Conservation (phyloP, 2,329 filamentous ascomycete species). For the Rosellinia necatrix region DNA sequence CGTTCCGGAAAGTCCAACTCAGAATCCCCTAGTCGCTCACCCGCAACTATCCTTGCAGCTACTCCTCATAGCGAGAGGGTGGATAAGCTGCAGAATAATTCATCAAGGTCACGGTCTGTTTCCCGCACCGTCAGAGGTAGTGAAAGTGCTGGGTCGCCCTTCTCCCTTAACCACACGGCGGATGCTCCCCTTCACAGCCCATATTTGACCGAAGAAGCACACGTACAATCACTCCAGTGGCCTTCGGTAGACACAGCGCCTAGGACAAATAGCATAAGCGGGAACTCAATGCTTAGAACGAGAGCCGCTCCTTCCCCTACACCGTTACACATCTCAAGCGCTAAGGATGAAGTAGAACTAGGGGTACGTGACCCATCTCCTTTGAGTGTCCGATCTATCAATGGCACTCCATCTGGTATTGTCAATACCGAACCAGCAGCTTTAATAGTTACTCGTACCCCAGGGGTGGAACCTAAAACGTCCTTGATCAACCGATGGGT, state of each 20-base stretch:
- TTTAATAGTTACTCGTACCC: neutral
- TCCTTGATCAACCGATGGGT: conserved; percentile 21
- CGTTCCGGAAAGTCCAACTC: conserved; percentile 40
- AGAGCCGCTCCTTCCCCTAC: neutral
- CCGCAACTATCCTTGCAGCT: neutral
- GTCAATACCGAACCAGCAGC: neutral
- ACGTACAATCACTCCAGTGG: conserved; percentile 31
- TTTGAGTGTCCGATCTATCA: neutral
- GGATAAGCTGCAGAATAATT: conserved; percentile 1
- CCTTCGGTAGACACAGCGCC: conserved; percentile 23
- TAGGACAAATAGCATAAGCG: conserved; percentile 19
- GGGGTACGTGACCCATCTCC: neutral
- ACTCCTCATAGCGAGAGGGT: neutral
- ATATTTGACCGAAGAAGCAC: conserved; percentile 33
- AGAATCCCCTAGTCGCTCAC: conserved; percentile 25
- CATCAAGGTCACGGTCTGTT: neutral
- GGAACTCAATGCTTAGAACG: conserved; percentile 5
- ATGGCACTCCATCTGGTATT: neutral
- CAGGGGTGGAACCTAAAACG: conserved; percentile 7
- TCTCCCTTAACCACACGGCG: conserved; percentile 8
- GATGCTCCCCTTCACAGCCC: conserved; percentile 28
- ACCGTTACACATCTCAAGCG: conserved; percentile 19
- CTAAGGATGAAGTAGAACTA: conserved; percentile 1
- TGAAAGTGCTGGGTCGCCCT: conserved; percentile 17
- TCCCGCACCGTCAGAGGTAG: conserved; percentile 14